A percentile compares a stretch with the other conserved stretches of the same genome.
These are phyloP conservation scores for Neonectria neomacrospora DNA, from an alignment of 2,329 filamentous ascomycete species.

Conservation along the genomic window DNA sequence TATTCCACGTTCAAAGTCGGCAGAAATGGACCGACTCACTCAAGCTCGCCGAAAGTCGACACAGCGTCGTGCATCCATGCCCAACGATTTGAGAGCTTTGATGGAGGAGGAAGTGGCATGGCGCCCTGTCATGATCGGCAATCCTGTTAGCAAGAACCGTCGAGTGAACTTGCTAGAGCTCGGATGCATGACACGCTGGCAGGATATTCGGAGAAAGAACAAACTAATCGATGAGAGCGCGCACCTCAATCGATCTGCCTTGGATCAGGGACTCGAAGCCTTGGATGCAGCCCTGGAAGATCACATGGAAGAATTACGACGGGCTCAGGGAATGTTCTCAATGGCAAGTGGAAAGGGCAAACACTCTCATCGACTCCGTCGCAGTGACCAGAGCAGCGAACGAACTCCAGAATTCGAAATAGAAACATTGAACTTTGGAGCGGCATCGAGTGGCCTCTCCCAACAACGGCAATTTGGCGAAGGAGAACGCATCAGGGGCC, in stretches of 20 bases:
- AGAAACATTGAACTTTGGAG: conserved; percentile 39
- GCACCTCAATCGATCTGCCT: conserved; percentile 51
- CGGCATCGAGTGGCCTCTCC: conserved; percentile 23
- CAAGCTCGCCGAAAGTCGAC: conserved; percentile 61
- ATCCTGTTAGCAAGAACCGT: conserved; percentile 74
- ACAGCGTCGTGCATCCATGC: conserved; percentile 57
- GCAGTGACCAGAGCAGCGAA: conserved; percentile 43
- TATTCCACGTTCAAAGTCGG: conserved; percentile 69
- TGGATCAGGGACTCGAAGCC: conserved; percentile 51
- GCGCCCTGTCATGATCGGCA: conserved; percentile 77
- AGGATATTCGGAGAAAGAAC: conserved; percentile 74
- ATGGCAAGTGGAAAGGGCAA: conserved; percentile 42
- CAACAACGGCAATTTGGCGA: conserved; percentile 40
- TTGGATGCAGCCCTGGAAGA: conserved; percentile 53
- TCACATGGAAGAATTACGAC: conserved; percentile 50
- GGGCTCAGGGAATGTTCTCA: conserved; percentile 47
- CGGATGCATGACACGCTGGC: conserved; percentile 75
- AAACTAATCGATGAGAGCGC: conserved; percentile 61
- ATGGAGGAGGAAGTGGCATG: conserved; percentile 68
- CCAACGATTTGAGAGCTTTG: conserved; percentile 51
- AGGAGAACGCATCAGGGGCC: conserved; percentile 52
- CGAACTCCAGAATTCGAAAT: conserved; percentile 47
- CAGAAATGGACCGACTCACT: conserved; percentile 65
- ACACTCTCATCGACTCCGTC: conserved; percentile 36
- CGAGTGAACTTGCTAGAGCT: conserved; percentile 78